Percentiles rank a stretch among this genome's conserved stretches.
These are phyloP conservation scores for Backusella morwellensis DNA, from an alignment of 192 early-diverging fungal species.

Conservation along the genomic window DNA sequence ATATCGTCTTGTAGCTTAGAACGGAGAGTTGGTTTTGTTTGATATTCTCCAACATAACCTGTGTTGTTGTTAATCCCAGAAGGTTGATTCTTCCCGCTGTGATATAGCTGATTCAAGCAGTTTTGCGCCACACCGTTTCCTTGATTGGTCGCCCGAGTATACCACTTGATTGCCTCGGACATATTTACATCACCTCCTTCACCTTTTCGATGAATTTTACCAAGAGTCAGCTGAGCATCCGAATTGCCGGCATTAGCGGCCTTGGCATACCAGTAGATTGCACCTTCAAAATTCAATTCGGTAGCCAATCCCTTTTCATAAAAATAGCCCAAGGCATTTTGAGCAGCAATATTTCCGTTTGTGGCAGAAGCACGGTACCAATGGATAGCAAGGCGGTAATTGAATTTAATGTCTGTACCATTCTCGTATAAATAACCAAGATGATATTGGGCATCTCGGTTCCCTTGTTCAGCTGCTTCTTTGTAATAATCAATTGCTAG, in stretches of 20 bases:
- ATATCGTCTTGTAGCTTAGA: neutral
- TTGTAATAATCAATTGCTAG: neutral
- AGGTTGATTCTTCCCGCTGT: neutral
- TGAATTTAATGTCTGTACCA: neutral
- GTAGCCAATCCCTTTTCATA: neutral
- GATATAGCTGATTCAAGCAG: neutral
- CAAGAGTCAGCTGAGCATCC: neutral
- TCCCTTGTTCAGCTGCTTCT: neutral
- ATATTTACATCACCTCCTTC: fast-evolving
- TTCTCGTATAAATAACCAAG: neutral
- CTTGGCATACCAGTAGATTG: neutral
- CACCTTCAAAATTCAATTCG: neutral
- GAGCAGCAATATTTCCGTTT: neutral
- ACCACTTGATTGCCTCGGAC: neutral
- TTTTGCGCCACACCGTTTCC: neutral
- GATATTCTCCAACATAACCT: neutral
- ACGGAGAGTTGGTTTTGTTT: neutral
- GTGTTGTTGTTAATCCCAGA: too few species aligned
- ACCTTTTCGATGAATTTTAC: neutral
- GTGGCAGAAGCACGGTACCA: neutral
- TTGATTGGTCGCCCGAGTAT: neutral
- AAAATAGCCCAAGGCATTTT: neutral
- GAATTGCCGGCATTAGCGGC: neutral
- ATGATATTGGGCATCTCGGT: neutral
- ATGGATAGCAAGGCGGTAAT: neutral